A percentile compares a stretch with the other conserved stretches of the same genome.
These are phyloP conservation scores for Globisporangium paroecandrum DNA, from an alignment of 352 stramenopile species.

Conservation along the genomic window DNA sequence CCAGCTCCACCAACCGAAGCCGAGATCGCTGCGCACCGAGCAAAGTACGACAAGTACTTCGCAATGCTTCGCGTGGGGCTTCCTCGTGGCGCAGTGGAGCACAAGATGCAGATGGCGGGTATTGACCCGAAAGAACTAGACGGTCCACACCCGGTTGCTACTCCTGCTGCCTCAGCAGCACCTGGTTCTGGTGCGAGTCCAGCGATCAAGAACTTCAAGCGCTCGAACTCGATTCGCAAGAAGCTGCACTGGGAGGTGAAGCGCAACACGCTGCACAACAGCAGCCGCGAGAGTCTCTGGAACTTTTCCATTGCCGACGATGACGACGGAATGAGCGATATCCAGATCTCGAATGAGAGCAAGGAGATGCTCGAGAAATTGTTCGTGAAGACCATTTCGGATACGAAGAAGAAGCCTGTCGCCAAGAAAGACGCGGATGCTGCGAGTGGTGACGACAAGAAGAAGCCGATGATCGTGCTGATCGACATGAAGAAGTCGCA, in stretches of 20 bases:
- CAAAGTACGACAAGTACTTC: constrained; percentile 85
- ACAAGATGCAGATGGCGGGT: constrained; percentile 79
- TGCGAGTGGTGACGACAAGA: constrained; percentile 36
- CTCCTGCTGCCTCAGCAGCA: constrained; percentile 10
- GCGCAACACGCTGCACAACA: constrained; percentile 22
- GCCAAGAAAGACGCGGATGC: constrained; percentile 21
- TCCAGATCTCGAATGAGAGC: constrained; percentile 69
- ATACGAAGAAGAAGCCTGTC: constrained; percentile 39
- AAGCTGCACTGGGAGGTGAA: constrained; percentile 83
- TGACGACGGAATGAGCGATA: constrained; percentile 38
- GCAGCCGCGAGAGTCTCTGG: constrained; percentile 67
- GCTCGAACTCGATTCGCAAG: constrained; percentile 76
- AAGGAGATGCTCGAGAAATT: constrained; percentile 70
- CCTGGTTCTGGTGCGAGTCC: not conserved
- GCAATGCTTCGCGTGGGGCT: constrained; percentile 79
- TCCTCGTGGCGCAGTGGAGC: constrained; percentile 71
- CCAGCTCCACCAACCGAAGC: constrained; percentile 35
- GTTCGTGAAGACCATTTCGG: constrained; percentile 70
- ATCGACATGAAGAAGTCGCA: constrained; percentile 89
- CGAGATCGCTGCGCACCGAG: constrained; percentile 48
- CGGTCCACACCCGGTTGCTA: constrained; percentile 39
- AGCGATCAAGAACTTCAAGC: constrained; percentile 38
- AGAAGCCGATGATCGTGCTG: constrained; percentile 70
- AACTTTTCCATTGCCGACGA: constrained; percentile 36
- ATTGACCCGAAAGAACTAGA: constrained; percentile 69